Base-by-base conservation (phyloP, 2,329 filamentous ascomycete species). In the Fusarium redolens region DNA sequence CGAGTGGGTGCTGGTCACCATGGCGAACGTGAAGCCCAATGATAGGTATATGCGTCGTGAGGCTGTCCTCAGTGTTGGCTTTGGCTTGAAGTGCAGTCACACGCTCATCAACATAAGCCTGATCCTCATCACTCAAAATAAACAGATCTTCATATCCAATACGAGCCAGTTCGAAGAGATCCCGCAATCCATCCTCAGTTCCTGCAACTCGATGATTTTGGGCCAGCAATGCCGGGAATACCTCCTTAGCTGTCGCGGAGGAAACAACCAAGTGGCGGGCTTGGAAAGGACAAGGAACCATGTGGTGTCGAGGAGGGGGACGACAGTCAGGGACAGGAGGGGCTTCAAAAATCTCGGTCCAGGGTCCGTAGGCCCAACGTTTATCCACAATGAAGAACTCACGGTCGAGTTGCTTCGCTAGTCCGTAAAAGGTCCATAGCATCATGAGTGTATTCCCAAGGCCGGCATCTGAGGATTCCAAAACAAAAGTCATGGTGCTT, bases 351-450 rank as follows among this genome's bases (percentile, higher is more conserved):
- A 93, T 94, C 56, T 89, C 87, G 1, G 87, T 87, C 78, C 93
- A 97, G 57, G 87, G 86, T 14, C 94, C 94, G 76, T 96, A 96
- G 3, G 92, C 91, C 92, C 95, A 97, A 73, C 92, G 87, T 11
- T 92, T 90, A 81, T 97, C 94, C 76, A 97, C 93, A 70, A 97
- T 86, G 83, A 97, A 97, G 81, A 97, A 97, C 2, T 90, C 86
- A 30, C 94, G 86, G 18, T 89, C 89, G 79, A 97, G 92, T 66
- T 91, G 88, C 78, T 92, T 86, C 4, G 94, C 93, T 60, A 97
- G 83, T 7, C 93, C 93, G 79, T 96, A 97, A 31, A 93, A 92
- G 76, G 92, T 92, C 94, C 94, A 97, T 62, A 97, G 79, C 78
- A 91, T 88, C 87, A 97, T 91, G 66, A 97, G 82, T 3, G 92